Percentiles rank a stretch among this genome's conserved stretches.
Conservation (phyloP, 2,329 filamentous ascomycete species). For the Thielaviopsis euricoi region DNA sequence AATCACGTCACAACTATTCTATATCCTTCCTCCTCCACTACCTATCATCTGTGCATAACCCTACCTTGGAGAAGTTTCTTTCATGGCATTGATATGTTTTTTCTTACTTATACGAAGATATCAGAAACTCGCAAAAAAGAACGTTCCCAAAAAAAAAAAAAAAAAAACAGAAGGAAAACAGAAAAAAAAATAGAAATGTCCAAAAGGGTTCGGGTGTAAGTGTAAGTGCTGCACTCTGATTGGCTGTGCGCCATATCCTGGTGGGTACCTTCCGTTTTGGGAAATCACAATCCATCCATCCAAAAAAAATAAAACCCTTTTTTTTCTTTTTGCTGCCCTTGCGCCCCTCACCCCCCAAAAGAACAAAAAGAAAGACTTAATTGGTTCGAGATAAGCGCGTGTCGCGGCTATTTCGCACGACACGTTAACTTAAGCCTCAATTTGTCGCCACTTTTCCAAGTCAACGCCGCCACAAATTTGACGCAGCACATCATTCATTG, state of each 20-base stretch:
- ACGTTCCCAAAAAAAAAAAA: neutral
- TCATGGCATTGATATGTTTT: too few relatives aligned
- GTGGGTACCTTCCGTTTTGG: neutral
- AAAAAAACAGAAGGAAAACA: neutral
- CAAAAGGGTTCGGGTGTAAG: constrained; percentile 9
- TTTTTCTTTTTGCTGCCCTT: too few relatives aligned
- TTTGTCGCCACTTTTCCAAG: neutral
- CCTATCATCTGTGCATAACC: too few relatives aligned
- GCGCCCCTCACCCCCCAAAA: too few relatives aligned
- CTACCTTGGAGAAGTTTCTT: too few relatives aligned
- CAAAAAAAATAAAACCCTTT: too few relatives aligned
- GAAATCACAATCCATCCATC: neutral
- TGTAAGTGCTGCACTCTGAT: constrained; percentile 8
- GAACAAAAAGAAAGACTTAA: neutral
- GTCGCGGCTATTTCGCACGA: neutral
- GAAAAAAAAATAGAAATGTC: neutral
- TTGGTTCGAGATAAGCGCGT: neutral
- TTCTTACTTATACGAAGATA: too few relatives aligned
- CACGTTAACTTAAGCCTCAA: neutral
- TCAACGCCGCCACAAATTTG: neutral
- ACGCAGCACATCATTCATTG: neutral
- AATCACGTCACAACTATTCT: too few relatives aligned
- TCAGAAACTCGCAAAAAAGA: too few relatives aligned
- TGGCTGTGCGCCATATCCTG: neutral
- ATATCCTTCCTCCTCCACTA: too few relatives aligned